Evolutionary conservation across 2,329 filamentous ascomycete species (phyloP).

Genomic region (Epichloe coenophiala): DNA sequence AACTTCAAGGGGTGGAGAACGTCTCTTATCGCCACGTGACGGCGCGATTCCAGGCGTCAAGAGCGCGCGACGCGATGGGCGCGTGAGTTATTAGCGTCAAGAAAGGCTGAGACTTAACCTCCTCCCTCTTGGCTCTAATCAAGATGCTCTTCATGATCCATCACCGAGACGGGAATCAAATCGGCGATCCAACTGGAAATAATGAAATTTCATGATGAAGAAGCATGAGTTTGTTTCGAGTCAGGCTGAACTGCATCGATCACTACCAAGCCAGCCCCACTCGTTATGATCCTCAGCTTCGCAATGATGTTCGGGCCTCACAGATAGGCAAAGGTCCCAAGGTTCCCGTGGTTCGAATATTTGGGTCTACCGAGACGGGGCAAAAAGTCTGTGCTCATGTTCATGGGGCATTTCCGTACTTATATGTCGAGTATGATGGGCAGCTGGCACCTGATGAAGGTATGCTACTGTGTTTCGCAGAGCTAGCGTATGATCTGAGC

Average conservation of each 20-base stretch:
- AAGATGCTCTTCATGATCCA: neutral
- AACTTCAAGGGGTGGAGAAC: neutral
- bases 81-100: neutral
- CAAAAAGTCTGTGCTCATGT: slow-evolving; percentile 90
- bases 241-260: slow-evolving; percentile 92
- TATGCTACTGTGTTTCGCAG: slow-evolving; percentile 27
- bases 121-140: neutral
- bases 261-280: slow-evolving; percentile 77
- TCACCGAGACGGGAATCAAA: neutral
- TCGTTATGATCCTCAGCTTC: slow-evolving; percentile 66
- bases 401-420: slow-evolving; percentile 88
- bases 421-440: slow-evolving; percentile 80
- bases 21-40: slow-evolving; percentile 16
- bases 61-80: neutral
- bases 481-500: neutral
- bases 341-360: slow-evolving; percentile 78
- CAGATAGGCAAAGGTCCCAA: slow-evolving; percentile 51
- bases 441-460: slow-evolving; percentile 52
- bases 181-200: neutral
- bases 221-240: slow-evolving; percentile 58
- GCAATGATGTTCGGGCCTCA: slow-evolving; percentile 46
- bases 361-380: slow-evolving; percentile 85
- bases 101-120: neutral
- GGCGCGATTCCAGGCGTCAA: slow-evolving; percentile 8
- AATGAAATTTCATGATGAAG: slow-evolving; percentile 3